Evolutionary conservation across 495 filamentous ascomycete species (phyloP), one percentile per base, ranked within the genome.

Genomic region (Podospora pseudopauciseta): DNA sequence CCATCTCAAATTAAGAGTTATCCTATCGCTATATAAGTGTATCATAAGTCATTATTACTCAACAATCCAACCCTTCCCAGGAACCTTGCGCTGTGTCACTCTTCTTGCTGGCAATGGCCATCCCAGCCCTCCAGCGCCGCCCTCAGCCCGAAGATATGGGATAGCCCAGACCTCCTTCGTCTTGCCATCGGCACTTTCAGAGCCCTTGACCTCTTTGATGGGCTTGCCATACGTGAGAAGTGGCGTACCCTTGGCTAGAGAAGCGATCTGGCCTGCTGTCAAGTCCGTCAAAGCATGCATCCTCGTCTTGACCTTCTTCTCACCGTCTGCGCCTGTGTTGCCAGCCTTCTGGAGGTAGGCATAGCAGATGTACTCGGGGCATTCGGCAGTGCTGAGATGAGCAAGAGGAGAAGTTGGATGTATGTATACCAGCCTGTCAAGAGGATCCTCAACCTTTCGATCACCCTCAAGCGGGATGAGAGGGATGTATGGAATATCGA

Each of bases 401-500:
- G 94, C 86, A 11, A 99, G 84, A 2, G 92, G 78, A 0, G 93
- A 97, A 0, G 90, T 87, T 0, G 93, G 93, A 75, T 97, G 94
- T 30, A 97, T 84, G 76, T 92, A 97, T n/a, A 95, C 91, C 27
- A 78, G 76, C 34, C 71, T 72, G 32, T 87, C 83, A 2, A 80
- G 75, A 5, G 78, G 80, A 13, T 83, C 71, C 34, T 71, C 82
- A 16, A 73, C 67, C 15, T 68, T 70, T 26, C 73, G 66, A 9
- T 77, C 71, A 34, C 80, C 79, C 30, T 86, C 85, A 3, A 91
- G 88, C 11, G 90, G 88, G 72, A 94, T 89, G 19, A 99, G 88
- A 0, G 96, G 93, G 2, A 97, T 71, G 77, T 97, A 99, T 2
- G 94, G 91, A 3, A 97, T 90, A 74, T 97, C 92, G 63, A 92